Evolutionary conservation across 768 basidiomycete genomes (phyloP).

Genomic region (Russula lepida): DNA sequence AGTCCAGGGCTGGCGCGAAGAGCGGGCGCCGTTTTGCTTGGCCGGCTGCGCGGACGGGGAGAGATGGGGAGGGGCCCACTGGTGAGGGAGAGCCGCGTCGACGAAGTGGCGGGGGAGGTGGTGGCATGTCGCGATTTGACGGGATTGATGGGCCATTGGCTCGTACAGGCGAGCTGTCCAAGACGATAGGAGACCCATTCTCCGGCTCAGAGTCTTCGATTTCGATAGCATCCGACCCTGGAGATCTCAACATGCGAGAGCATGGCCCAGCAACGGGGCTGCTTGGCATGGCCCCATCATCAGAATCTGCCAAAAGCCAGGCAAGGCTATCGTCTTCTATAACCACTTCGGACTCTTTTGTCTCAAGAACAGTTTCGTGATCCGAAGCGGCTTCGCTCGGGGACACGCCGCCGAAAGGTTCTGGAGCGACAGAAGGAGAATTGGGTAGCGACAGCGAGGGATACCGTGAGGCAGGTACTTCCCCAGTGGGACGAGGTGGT

Average conservation of each 20-base stretch:
- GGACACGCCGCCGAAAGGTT: not conserved
- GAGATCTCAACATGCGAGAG: not conserved
- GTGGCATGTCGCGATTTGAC: slow-evolving; percentile 26
- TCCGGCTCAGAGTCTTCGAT: slow-evolving; percentile 13
- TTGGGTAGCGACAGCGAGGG: not conserved
- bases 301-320: slow-evolving; percentile 21
- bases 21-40: slow-evolving; percentile 24
- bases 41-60: slow-evolving; percentile 38
- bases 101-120: slow-evolving; percentile 28
- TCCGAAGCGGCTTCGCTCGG: not conserved
- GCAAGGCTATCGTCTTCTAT: slow-evolving; percentile 15
- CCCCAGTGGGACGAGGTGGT: not conserved
- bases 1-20: slow-evolving; percentile 19
- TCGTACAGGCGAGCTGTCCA: slow-evolving; percentile 1
- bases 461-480: not conserved
- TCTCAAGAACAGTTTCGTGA: not conserved
- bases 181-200: not conserved
- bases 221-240: slow-evolving; percentile 7
- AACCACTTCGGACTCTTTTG: not conserved
- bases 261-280: not conserved
- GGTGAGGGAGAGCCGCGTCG: slow-evolving; percentile 17
- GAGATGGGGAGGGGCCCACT: slow-evolving; percentile 33
- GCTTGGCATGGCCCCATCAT: slow-evolving; percentile 4
- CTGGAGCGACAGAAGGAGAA: not conserved
- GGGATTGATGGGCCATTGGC: not conserved